phyloP scores from a whole-genome alignment of 2,329 filamentous ascomycete genomes.

The Pestalotiopsis sp. region DNA sequence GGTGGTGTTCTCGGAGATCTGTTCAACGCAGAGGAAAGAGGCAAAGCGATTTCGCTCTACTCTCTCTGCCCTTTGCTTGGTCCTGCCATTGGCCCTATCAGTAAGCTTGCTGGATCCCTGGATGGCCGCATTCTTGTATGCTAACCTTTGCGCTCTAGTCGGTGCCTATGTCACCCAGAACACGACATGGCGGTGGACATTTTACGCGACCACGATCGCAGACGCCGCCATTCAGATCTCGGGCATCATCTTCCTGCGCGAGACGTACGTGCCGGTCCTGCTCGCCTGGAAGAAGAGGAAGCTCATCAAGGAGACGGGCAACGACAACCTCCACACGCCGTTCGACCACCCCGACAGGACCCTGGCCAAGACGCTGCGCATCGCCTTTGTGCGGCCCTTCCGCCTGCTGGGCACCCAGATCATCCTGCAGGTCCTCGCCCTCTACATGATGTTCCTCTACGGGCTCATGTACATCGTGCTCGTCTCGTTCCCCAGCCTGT shows the following conservation, averaged over 20 bases:
- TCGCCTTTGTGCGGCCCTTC: conserved; percentile 49
- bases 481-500: conserved; percentile 51
- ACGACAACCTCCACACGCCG: conserved; percentile 49
- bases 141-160: conserved; percentile 30
- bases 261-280: conserved; percentile 69
- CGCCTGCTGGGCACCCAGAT: conserved; percentile 54
- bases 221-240: conserved; percentile 63
- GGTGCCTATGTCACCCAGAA: conserved; percentile 68
- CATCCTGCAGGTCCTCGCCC: conserved; percentile 53
- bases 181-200: conserved; percentile 74
- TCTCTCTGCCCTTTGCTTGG: conserved; percentile 66
- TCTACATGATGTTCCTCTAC: conserved; percentile 58
- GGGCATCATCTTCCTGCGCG: conserved; percentile 62
- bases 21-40: conserved; percentile 64
- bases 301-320: conserved; percentile 62
- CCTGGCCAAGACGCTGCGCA: conserved; percentile 36
- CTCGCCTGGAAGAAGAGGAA: conserved; percentile 59
- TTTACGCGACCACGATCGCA: conserved; percentile 67
- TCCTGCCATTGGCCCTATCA: conserved; percentile 66
- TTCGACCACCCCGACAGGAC: conserved; percentile 49
- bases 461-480: conserved; percentile 54
- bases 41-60: conserved; percentile 65
- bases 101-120: not conserved
- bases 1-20: conserved; percentile 39
- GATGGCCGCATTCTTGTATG: not conserved